Base-by-base conservation (phyloP, 352 stramenopile species). In the Phytophthora capsici region DNA sequence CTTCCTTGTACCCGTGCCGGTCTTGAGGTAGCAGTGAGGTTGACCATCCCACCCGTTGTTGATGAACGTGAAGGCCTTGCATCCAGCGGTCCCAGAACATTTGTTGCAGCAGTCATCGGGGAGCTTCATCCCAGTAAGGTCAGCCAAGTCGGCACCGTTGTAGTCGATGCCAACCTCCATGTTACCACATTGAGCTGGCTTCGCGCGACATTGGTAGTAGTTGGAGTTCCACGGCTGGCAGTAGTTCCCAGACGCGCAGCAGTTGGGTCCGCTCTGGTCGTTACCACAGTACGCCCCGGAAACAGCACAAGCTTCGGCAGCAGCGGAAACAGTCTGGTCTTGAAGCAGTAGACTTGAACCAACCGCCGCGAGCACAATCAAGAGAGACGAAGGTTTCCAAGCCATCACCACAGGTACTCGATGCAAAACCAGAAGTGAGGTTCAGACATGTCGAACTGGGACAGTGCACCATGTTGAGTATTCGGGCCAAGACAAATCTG, bases 181-280 rank as follows among this genome's bases (percentile, higher is more conserved):
- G 16, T 26, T 51, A 9, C 28, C 52, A 54, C 76, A 86, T 40
- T 61, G 28, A 20, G 57, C 20, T 16, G 72, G 66, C 32, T 58
- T 57, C 16, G 61, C 25, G 32, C 70, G 30, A 32, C 78, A 87
- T 41, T 87, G 75, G 65, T 75, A 84, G 67, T 80, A 78, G 14
- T 16, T 50, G 2, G 66, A 40, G 45, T 83, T 72, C 78, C 78
- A 87, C 2, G 78, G 72, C 46, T 78, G 75, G 62, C 78, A 87
- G 52, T 77, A 86, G 34, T 77, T 54, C n/a, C 67, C 70, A 4
- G 57, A 48, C 17, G 66, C 48, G 28, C 78, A 87, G 66, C 73
- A 84, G 23, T 51, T 64, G 0, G 71, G 52, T 19, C 54, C 62
- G 19, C 1, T 19, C 22, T 58, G 37, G 16, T 32, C 20, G 57